Evolutionary conservation across 441 rosid genomes (phyloP), one percentile per base, ranked within the genome.

Genomic region (Croton laevigatus): DNA sequence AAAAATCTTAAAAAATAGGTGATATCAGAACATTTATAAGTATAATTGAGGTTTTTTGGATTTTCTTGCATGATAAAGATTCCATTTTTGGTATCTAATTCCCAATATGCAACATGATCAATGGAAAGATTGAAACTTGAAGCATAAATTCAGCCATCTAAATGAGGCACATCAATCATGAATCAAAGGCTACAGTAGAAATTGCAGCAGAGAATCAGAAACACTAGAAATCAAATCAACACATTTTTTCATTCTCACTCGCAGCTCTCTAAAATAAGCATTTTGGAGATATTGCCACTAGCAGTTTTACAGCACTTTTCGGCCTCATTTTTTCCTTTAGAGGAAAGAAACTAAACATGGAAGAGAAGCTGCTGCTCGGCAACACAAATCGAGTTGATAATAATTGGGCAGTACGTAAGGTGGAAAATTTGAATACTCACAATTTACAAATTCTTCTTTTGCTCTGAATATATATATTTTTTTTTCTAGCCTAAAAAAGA

Each of bases 361-460:
- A 40, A 46, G 75, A 72, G 66, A 40, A 46, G 75, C 65, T 59
- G 66, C 71, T 59, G 32, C 66, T 40, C 68, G 65, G 68, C 78
- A 59, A 78, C 68, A 70, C 45, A 68, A 27, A 67, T 65, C 52
- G 58, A 70, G 72, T 62, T 23, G 53, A 69, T 65, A 59, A 73
- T 71, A 77, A 59, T 70, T 55, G 62, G 78, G 72, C 61, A 55
- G 74, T 51, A 60, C 55, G 74, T 51, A 68, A 60, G 66, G 57
- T 69, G 62, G 58, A 71, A 73, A 71, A 62, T 71, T 72, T 68
- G 73, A 76, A 59, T 65, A 52, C 81, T 79, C 85, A 79, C 79
- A 76, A 86, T 86, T 78, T 81, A 81, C 88, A 85, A 57, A 84
- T 81, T 79, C 75, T 59, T 75, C 64, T 59, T 62, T 65, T 20